phyloP scores from a whole-genome alignment of 1,284 basidiomycete genomes.

The Austroboletus novae-zelandiae region DNA sequence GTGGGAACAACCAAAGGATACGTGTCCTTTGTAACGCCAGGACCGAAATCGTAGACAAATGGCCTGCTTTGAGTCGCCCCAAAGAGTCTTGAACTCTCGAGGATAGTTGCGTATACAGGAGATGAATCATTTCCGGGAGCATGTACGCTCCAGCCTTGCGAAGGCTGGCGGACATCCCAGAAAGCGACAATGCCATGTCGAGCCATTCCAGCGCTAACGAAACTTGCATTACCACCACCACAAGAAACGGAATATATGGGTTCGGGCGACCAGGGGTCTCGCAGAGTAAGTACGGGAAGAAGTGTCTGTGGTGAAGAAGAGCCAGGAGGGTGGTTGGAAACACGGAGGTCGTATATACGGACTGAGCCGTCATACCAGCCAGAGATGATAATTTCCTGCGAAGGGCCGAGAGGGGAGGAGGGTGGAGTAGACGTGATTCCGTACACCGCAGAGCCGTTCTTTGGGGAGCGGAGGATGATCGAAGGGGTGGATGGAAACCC shows the following conservation, averaged over 20 bases:
- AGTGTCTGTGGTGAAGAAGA: constrained; percentile 32
- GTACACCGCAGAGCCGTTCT: constrained; percentile 56
- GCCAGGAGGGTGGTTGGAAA: constrained; percentile 25
- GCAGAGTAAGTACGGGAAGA: constrained; percentile 54
- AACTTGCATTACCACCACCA: constrained; percentile 62
- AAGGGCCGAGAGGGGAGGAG: constrained; percentile 60
- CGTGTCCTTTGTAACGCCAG: constrained; percentile 51
- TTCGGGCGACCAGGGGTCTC: constrained; percentile 65
- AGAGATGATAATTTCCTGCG: constrained; percentile 69
- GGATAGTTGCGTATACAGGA: constrained; percentile 66
- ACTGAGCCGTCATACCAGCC: constrained; percentile 79
- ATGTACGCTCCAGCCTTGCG: constrained; percentile 68
- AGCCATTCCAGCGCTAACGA: constrained; percentile 70
- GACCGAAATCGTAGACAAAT: constrained; percentile 76
- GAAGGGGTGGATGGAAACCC: constrained; percentile 45
- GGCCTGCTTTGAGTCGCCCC: constrained; percentile 70
- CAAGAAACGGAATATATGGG: constrained; percentile 70
- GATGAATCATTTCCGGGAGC: constrained; percentile 72
- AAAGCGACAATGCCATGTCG: constrained; percentile 72
- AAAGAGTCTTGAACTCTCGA: constrained; percentile 73
- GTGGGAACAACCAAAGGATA: constrained; percentile 49
- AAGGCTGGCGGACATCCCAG: constrained; percentile 68
- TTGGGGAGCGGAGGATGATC: constrained; percentile 42
- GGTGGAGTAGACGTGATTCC: constrained; percentile 59
- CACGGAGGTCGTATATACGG: constrained; percentile 68